Evolutionary conservation across 257 asterid genomes (phyloP), one percentile per base, ranked within the genome.

Genomic region (Phtheirospermum japonicum): DNA sequence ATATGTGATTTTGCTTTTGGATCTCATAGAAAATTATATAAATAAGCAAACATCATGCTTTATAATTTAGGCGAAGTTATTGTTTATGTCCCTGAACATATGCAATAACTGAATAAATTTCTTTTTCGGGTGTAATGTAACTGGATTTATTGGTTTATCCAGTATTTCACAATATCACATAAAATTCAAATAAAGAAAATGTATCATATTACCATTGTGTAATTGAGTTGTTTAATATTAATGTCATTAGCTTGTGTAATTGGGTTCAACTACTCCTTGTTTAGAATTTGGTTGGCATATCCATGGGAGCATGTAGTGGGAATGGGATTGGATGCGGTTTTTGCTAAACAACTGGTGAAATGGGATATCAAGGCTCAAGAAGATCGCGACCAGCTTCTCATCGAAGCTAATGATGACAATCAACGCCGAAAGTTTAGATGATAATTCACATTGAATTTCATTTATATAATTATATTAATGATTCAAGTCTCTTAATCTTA

Each of bases 251-350:
- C 60, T 59, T 33, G 48, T 63, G 5, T 52, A 43, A 59, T 59
- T 89, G 99, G 97, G 95, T 68, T 82, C 95, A n/a, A 70, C 84
- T 56, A 83, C 87, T 70, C 96, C 97, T 60, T 4, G 65, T n/a
- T n/a, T n/a, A n/a, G n/a, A n/a, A n/a, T n/a, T n/a, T n/a, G n/a
- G 53, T 51, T 73, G 68, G 67, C 82, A 92, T 97, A 93, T 89
- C 99, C 99, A 12, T 93, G 99, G 97, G 99, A 93, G 73, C 99
- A 93, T 82, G 70, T 93, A 65, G 45, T 93, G 79, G 99, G 97
- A 20, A 93, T 93, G 89, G 99, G 97, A 9, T 67, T 93, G 71
- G 99, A 97, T 26, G 94, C 71, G 13, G 83, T 93, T 36, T 77
- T 85, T 50, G 95, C 85, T 14, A 83, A 85, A 61, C 96, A 93